Evolutionary conservation across 2,329 filamentous ascomycete species (phyloP), one percentile per base, ranked within the genome.

Genomic region (Alternaria angustiovoidea): DNA sequence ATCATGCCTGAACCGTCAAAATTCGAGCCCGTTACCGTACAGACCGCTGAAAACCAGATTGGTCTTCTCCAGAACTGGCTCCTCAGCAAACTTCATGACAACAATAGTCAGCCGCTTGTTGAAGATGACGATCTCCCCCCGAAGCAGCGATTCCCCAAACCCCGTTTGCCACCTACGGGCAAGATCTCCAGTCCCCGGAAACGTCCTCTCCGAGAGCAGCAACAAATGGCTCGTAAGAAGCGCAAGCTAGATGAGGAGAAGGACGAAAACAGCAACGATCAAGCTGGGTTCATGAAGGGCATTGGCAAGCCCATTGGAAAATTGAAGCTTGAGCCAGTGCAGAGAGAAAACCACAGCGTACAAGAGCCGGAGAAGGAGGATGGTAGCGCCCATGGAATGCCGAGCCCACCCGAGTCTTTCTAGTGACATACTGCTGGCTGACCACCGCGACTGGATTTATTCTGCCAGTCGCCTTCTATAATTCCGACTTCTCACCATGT

Each of bases 41-140:
- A 96, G 63, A 93, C 88, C 68, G 86, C 97, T 53, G 84, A 89
- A 52, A 85, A 87, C 44, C 90, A 98, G 74, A 93, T 98, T 67
- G 94, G 93, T 4, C 85, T 99, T 56, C 89, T 96, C 59, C 92
- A 92, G 78, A 91, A 92, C 72, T 99, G 96, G 85, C 97, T 98
- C 83, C 88, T 93, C 60, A 89, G 89, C 70, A 97, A 96, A 79
- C 83, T 99, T 59, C 91, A 93, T 71, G 90, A 92, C 57, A 95
- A 94, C 77, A 87, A 87, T 75, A 89, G 94, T 72, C 87, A 93
- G 76, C 89, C 93, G 43, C 85, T 99, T 66, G 83, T 96, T 53
- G 95, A 99, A 81, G 95, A 99, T 80, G 92, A 98, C 74, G 94
- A 99, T 69, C 83, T 99, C 24, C 95, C 96, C 16, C 87, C 90